Conservation (phyloP, 139 green algal genomes). For the Micractinium sp. region DNA sequence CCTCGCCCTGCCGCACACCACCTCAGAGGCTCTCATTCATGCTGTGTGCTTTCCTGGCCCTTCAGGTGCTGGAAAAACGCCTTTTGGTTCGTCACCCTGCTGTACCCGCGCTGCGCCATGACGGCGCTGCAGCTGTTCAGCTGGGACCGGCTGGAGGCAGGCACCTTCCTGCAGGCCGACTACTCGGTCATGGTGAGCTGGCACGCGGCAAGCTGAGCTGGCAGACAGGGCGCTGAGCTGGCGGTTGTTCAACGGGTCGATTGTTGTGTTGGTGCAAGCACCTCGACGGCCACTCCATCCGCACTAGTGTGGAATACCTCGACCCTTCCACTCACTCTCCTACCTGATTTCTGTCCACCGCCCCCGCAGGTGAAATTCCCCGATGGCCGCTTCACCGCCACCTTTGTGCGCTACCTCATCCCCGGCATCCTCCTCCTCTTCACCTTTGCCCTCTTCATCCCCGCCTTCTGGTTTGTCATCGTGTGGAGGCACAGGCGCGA, state of each 20-base stretch:
- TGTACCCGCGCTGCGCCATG: conserved; percentile 55
- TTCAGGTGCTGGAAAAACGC: conserved; percentile 57
- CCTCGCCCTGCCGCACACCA: too few species aligned
- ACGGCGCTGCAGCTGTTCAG: conserved; percentile 55
- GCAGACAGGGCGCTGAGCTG: too few species aligned
- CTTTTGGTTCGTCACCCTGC: conserved; percentile 60
- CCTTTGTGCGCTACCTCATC: conserved; percentile 46
- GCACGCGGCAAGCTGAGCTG: too few species aligned
- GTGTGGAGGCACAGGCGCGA: conserved; percentile 36
- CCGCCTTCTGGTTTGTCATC: conserved; percentile 41
- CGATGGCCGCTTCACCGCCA: neutral
- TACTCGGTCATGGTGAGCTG: conserved; percentile 36
- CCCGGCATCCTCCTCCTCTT: conserved; percentile 47
- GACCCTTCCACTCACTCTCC: too few species aligned
- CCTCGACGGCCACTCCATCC: too few species aligned
- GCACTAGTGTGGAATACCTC: neutral
- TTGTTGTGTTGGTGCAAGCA: too few species aligned
- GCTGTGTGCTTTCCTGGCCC: neutral
- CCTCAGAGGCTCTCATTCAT: neutral
- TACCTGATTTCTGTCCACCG: too few species aligned
- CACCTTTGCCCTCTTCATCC: conserved; percentile 44
- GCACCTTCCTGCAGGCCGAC: conserved; percentile 50
- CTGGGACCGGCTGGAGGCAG: conserved; percentile 38
- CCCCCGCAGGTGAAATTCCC: conserved; percentile 7
- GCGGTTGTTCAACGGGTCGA: too few species aligned